A percentile compares a stretch with the other conserved stretches of the same genome.
Evolutionary conservation across 495 filamentous ascomycete genomes (phyloP).

Genomic region (Filosporella fistucella): DNA sequence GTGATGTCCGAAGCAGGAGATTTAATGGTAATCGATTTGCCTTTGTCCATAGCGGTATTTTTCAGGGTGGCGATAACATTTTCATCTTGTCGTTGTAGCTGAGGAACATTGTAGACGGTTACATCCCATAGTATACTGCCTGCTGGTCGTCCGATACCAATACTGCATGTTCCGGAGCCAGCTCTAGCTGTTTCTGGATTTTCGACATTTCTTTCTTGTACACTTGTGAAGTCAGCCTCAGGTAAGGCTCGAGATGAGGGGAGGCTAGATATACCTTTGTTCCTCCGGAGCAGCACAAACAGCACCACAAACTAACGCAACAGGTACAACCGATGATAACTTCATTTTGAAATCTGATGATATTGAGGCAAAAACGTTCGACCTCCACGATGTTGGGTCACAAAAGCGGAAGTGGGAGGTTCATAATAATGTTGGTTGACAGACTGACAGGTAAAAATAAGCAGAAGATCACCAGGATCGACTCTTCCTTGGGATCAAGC

Average conservation of each 20-base stretch:
- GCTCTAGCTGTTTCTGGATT: neutral
- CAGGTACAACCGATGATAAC: neutral
- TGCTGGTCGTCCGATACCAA: conserved; percentile 7
- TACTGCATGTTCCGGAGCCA: conserved; percentile 11
- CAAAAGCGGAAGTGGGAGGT: too few species aligned
- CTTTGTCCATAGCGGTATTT: conserved; percentile 80
- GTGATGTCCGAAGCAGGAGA: conserved; percentile 38
- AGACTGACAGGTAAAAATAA: too few species aligned
- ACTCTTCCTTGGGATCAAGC: too few species aligned
- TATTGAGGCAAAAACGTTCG: too few species aligned
- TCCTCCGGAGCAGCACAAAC: neutral
- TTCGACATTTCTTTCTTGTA: neutral
- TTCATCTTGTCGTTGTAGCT: conserved; percentile 42
- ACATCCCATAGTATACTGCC: conserved; percentile 8
- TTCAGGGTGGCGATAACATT: conserved; percentile 77
- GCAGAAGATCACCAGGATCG: too few species aligned
- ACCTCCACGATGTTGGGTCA: too few species aligned
- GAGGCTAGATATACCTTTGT: neutral
- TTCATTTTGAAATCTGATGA: too few species aligned
- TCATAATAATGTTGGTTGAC: too few species aligned
- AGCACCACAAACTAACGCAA: neutral
- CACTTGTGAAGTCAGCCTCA: neutral
- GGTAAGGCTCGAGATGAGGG: neutral
- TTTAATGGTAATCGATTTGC: conserved; percentile 78
- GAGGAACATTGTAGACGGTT: conserved; percentile 9